Evolutionary conservation across 495 filamentous ascomycete species (phyloP), one percentile per base, ranked within the genome.

Genomic region (Xylaria scruposa): DNA sequence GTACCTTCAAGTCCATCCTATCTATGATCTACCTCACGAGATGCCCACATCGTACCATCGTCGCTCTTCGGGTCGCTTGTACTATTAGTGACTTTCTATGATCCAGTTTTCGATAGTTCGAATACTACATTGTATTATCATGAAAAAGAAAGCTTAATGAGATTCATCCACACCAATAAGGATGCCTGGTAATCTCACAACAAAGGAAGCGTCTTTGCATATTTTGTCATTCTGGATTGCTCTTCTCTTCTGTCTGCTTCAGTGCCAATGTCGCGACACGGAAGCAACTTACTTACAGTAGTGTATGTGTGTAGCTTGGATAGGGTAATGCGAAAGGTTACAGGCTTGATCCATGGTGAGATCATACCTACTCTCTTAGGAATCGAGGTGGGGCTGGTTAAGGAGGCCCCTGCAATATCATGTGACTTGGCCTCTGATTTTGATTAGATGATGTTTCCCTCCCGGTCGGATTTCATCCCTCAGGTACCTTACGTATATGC

Each of bases 331-430:
- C 38, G 38, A 21, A n/a, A 44, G 29, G 38, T 24, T 46, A 46
- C n/a, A 19, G 60, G 60, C 31, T 46, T 63, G 60, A 63, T 63
- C 61, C 61, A 53, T 53, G 63, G 44, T 12, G 44, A 38, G 38
- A 19, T 67, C 44, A 53, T 53, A 47, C 58, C 58, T 38, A 38
- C 33, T 42, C 49, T 40, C 26, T 65, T 15, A 21, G 47, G 19
- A 54, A 53, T 38, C 47, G 46, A 56, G 36, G 60, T 63, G 60
- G 60, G 60, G 38, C 60, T 8, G 9, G 2, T 38, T 29, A 56
- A 10, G 24, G 10, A 42, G 51, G 59, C 29, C 70, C 70, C 70
- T 71, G 70, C 40, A 49, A n/a, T 17, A 46, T 66, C 70, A 71
- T 54, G 70, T 71, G 70, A 71, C 62, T 26, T 47, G 24, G 31